Evolutionary conservation across 2,329 filamentous ascomycete species (phyloP), one percentile per base, ranked within the genome.

Genomic region (Colletotrichum sp.): DNA sequence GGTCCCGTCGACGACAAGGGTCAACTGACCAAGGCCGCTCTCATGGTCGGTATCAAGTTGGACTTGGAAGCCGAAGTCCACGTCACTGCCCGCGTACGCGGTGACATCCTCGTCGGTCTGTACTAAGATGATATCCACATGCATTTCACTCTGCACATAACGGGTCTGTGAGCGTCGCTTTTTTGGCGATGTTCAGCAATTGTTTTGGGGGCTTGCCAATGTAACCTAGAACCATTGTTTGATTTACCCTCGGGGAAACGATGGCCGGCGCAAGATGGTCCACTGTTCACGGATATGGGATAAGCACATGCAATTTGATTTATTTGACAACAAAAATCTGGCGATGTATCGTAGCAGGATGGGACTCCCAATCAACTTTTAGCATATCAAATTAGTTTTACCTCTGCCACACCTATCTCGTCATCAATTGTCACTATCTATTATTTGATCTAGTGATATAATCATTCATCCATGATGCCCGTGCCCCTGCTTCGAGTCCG

Each of bases 61-160:
- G 91, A 93, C 80, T 83, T 92, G 18, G 91, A 93, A 81, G 91
- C 91, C 10, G 91, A 93, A 81, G 89, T 92, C 55, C 90, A 93
- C 81, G 83, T 93, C 78, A 92, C 90, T 28, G 91, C 91, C 64
- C 84, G 91, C 68, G 86, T 92, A 76, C 86, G 90, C 63, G 91
- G 91, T 87, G 91, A 93, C 81, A 92, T 92, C 79, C 88, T 89
- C 24, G 88, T 93, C 77, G 90, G 90, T 62, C 82, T 92, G 79
- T 92, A 91, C 82, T 92, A 84, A 52, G 78, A 64, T 64, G 62
- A 49, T 49, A 62, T 34, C 63, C 39, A 52, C n/a, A 21, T 21
- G 18, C 44, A 52, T 52, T 52, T 21, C n/a, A 13, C 10, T 30
- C 63, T 49, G 36, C 63, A 66, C 30, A 30, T 66, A 66, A 66